Conservation (phyloP, 2,329 filamentous ascomycete species). For the Fusarium foetens region DNA sequence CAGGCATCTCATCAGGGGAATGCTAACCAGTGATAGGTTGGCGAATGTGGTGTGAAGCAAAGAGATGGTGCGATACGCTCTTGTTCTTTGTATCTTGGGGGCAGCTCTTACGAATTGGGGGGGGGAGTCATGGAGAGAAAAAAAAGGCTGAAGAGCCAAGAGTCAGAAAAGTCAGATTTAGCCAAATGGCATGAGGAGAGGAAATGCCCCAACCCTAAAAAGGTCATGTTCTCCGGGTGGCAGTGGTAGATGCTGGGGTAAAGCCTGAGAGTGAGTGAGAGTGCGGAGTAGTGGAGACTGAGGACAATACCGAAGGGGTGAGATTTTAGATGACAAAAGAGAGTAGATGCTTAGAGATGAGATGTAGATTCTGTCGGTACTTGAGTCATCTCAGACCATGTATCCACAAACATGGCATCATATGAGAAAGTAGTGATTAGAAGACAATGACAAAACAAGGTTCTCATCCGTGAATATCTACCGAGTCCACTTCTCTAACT, state of each 20-base stretch:
- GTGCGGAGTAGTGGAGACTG: constrained; percentile 42
- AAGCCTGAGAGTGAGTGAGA: background rate
- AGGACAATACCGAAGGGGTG: constrained; percentile 17
- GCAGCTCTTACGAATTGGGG: background rate
- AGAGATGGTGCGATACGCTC: constrained; percentile 17
- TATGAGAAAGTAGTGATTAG: background rate
- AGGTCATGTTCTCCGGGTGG: constrained; percentile 4
- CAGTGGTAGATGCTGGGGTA: constrained; percentile 12
- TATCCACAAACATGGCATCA: constrained; percentile 19
- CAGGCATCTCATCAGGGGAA: constrained; percentile 23
- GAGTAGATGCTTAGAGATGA: constrained; percentile 6
- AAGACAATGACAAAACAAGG: background rate
- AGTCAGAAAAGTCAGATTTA: constrained; percentile 3
- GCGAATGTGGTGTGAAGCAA: constrained; percentile 3
- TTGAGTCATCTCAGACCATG: constrained; percentile 33
- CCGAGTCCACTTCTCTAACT: background rate
- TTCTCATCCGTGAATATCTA: background rate
- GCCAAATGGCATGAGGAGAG: background rate
- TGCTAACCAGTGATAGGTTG: constrained; percentile 16
- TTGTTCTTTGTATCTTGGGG: background rate
- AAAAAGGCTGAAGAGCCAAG: constrained; percentile 6
- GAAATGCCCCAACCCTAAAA: background rate
- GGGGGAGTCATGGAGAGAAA: background rate
- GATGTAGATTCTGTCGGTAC: constrained; percentile 24
- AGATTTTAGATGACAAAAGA: constrained; percentile 16